phyloP scores from a whole-genome alignment of 257 asterid species.

The Solanum bulbocastanum region DNA sequence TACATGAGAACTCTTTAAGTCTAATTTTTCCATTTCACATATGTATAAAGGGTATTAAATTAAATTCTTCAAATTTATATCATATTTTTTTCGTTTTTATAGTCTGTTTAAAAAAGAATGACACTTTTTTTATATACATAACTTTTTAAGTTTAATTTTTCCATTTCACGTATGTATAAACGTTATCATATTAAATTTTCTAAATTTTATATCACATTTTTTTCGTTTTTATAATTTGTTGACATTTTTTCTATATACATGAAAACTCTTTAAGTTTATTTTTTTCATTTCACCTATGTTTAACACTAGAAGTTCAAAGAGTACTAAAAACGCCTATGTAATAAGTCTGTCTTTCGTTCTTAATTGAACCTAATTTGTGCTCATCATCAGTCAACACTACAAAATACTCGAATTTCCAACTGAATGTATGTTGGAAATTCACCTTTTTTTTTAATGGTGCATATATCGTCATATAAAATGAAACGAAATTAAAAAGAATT shows the following conservation, averaged over 20 bases:
- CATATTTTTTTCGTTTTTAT: too few species aligned
- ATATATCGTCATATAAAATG: neutral
- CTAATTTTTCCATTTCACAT: neutral
- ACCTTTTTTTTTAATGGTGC: neutral
- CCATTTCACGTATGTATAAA: neutral
- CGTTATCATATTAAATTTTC: slow-evolving; percentile 9
- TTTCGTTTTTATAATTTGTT: neutral
- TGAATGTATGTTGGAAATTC: neutral
- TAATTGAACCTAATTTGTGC: neutral
- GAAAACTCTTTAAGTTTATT: neutral
- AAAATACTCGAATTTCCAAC: neutral
- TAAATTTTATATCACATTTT: neutral
- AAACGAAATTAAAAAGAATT: neutral
- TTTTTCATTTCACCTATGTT: neutral
- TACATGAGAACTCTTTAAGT: neutral
- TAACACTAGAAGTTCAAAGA: neutral
- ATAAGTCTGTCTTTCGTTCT: neutral
- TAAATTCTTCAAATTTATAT: neutral
- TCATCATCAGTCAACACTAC: neutral
- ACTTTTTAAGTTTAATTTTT: neutral
- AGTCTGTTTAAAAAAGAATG: neutral
- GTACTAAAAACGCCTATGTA: neutral
- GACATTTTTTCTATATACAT: neutral
- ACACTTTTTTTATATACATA: neutral
- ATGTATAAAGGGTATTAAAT: slow-evolving; percentile 10